Conservation (phyloP, 2,329 filamentous ascomycete genomes). For the Colletotrichum zoysiae region DNA sequence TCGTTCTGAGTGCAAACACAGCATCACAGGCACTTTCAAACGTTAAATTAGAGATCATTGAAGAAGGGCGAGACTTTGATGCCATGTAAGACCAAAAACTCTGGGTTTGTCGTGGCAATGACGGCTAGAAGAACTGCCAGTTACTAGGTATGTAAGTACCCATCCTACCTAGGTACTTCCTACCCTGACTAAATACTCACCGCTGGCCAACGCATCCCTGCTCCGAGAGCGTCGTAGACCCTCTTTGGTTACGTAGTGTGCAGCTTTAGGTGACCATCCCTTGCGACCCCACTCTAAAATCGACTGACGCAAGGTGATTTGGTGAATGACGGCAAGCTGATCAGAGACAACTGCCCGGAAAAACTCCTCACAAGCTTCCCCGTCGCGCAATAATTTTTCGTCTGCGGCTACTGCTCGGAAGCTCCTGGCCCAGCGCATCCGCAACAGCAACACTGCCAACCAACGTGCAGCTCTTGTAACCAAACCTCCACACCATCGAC, state of each 20-base stretch:
- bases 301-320: conserved; percentile 40
- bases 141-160: too few species aligned
- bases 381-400: conserved; percentile 44
- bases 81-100: background rate
- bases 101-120: background rate
- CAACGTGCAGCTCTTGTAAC: conserved; percentile 48
- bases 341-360: conserved; percentile 32
- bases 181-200: background rate
- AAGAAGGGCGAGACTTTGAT: background rate
- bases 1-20: background rate
- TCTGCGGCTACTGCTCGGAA: conserved; percentile 29
- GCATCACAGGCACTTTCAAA: background rate
- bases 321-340: conserved; percentile 26
- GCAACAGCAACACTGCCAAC: conserved; percentile 28
- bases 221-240: conserved; percentile 13
- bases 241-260: conserved; percentile 40
- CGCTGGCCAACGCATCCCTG: conserved; percentile 39
- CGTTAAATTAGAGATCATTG: background rate
- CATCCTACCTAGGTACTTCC: too few species aligned
- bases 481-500: conserved; percentile 51
- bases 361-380: conserved; percentile 40
- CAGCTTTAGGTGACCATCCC: conserved; percentile 26
- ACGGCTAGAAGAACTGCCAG: background rate
- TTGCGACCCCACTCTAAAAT: conserved; percentile 38
- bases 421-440: conserved; percentile 36